These are phyloP conservation scores for Claviceps pusilla DNA, from an alignment of 2,329 filamentous ascomycete genomes.

Conservation along the genomic window DNA sequence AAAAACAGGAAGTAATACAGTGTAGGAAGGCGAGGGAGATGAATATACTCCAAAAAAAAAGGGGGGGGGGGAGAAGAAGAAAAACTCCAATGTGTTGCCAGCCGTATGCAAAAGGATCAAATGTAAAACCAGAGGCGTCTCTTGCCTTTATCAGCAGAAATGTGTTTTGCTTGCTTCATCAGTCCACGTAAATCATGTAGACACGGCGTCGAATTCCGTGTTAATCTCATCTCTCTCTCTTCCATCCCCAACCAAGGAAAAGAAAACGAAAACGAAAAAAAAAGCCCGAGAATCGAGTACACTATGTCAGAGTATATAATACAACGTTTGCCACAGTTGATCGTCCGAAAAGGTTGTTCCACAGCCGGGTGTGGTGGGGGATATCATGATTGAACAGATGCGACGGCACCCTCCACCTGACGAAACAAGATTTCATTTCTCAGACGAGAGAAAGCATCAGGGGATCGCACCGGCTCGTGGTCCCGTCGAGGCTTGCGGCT, in stretches of 20 bases:
- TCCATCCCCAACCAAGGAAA: too few relatives aligned
- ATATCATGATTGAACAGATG: neutral
- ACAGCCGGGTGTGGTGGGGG: too few relatives aligned
- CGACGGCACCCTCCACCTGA: constrained; percentile 2
- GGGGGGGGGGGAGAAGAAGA: too few relatives aligned
- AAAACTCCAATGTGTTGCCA: neutral
- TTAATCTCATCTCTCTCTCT: neutral
- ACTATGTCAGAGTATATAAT: neutral
- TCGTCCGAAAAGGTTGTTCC: neutral
- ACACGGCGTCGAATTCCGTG: neutral
- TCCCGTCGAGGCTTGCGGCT: constrained; percentile 21
- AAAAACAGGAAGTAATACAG: neutral
- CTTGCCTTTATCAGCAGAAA: neutral
- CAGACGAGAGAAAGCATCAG: constrained; percentile 18
- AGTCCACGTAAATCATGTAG: neutral
- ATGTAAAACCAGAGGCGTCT: neutral
- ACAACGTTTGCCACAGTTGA: constrained; percentile 1
- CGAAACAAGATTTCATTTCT: constrained; percentile 20
- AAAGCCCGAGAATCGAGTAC: neutral
- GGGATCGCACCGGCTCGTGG: constrained; percentile 14
- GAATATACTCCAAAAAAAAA: neutral
- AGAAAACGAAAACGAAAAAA: neutral
- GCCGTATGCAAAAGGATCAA: neutral
- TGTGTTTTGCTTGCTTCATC: neutral
- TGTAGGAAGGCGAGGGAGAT: neutral